These are phyloP conservation scores for Haplosporangium sp. DNA, from an alignment of 371 early-diverging fungal species.

Conservation along the genomic window DNA sequence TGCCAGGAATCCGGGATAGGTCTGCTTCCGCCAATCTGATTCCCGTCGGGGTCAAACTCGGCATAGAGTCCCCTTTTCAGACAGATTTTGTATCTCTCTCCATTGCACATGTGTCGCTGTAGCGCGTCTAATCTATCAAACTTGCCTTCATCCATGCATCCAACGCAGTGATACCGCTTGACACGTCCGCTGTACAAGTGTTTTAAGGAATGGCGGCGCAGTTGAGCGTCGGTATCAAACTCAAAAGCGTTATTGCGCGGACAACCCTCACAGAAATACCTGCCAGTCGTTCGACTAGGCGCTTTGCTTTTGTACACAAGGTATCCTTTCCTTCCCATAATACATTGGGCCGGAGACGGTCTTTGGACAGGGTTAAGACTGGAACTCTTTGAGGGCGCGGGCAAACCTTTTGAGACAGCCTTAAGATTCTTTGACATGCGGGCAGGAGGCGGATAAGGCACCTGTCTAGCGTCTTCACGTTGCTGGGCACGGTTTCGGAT, in stretches of 20 bases:
- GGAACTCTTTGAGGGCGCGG: neutral
- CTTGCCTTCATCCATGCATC: neutral
- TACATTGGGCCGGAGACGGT: no score
- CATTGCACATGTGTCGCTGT: slow-evolving; percentile 10
- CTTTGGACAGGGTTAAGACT: no score
- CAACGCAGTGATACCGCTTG: slow-evolving; percentile 4
- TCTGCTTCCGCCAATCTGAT: neutral
- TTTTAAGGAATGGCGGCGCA: slow-evolving; percentile 3
- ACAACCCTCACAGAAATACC: slow-evolving; percentile 8
- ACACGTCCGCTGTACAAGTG: neutral
- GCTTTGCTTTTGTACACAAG: neutral
- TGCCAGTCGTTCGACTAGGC: slow-evolving; percentile 1
- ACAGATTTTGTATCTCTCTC: neutral
- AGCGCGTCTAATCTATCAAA: slow-evolving; percentile 12
- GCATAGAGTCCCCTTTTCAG: slow-evolving; percentile 5
- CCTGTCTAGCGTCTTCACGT: neutral
- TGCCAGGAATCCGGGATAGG: neutral
- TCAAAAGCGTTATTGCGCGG: neutral
- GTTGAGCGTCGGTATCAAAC: slow-evolving; percentile 1
- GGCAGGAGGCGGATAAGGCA: neutral
- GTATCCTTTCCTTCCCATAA: neutral
- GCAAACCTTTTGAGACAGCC: neutral
- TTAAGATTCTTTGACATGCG: neutral
- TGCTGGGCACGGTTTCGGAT: neutral
- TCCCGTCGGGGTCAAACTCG: neutral